Conservation (phyloP, 805 yeast genomes). For the Monosporozyma servazzii region DNA sequence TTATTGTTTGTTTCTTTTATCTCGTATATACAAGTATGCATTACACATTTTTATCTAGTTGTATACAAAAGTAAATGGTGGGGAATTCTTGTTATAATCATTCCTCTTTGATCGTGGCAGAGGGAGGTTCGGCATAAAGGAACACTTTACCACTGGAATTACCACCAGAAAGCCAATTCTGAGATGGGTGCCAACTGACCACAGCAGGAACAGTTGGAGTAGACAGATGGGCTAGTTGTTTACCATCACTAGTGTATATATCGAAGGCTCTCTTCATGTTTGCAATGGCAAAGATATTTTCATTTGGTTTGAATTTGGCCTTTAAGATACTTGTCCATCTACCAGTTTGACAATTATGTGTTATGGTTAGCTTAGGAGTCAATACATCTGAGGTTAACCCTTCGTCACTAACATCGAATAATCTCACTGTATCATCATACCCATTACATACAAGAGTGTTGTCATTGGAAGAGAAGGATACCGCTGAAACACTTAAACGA, state of each 20-base stretch:
- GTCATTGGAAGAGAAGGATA: constrained; percentile 64
- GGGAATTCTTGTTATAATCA: not conserved
- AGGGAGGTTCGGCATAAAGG: constrained; percentile 26
- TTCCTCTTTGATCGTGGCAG: constrained; percentile 1
- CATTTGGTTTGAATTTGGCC: constrained; percentile 69
- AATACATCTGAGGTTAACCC: constrained; percentile 27
- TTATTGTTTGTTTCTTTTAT: not conserved
- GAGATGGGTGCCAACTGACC: constrained; percentile 67
- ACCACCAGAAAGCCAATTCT: constrained; percentile 90
- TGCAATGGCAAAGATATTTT: constrained; percentile 81
- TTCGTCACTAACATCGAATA: constrained; percentile 47
- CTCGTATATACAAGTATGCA: not conserved
- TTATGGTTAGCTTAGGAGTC: constrained; percentile 52
- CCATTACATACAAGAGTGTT: constrained; percentile 80
- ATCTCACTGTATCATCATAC: constrained; percentile 73
- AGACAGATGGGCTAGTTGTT: constrained; percentile 65
- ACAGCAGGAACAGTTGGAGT: constrained; percentile 95
- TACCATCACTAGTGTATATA: constrained; percentile 67
- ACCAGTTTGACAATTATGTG: constrained; percentile 94
- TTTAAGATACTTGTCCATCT: constrained; percentile 92
- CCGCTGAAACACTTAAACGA: constrained; percentile 71
- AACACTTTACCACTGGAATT: constrained; percentile 88
- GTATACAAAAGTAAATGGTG: not conserved
- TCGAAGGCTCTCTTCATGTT: constrained; percentile 89
- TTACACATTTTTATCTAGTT: not conserved